Conservation (phyloP, 768 basidiomycete species). For the Tulasnella sp. region DNA sequence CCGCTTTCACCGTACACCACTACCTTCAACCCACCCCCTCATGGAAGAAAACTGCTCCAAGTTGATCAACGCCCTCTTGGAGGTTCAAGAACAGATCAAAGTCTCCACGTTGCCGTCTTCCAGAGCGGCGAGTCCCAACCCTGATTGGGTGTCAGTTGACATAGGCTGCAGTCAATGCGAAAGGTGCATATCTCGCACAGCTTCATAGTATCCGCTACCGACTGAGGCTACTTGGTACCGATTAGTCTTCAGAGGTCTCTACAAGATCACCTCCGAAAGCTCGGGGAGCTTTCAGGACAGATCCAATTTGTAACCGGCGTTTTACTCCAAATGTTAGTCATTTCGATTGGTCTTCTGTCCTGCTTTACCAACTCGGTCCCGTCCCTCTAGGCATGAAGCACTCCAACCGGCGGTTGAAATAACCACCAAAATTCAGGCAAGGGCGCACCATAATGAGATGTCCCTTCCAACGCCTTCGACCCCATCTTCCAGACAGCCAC, state of each 20-base stretch:
- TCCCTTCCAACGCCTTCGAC: not conserved
- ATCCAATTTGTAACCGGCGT: not conserved
- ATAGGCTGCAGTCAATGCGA: too few relatives aligned
- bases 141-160: too few relatives aligned
- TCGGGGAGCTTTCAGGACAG: too few relatives aligned
- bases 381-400: not conserved
- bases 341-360: not conserved
- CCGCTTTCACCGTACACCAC: not conserved
- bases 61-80: not conserved
- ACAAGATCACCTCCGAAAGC: too few relatives aligned
- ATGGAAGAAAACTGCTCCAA: not conserved
- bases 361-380: not conserved
- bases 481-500: not conserved
- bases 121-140: not conserved
- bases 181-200: too few relatives aligned
- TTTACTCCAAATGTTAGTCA: not conserved
- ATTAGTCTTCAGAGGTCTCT: not conserved
- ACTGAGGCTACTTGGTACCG: not conserved
- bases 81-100: not conserved
- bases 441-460: not conserved
- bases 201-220: not conserved
- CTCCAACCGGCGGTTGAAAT: not conserved
- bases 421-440: not conserved
- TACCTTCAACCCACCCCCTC: not conserved
- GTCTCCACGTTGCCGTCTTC: not conserved